Evolutionary conservation across 495 filamentous ascomycete species (phyloP), one percentile per base, ranked within the genome.

Genomic region (Trichoderma parareesei): DNA sequence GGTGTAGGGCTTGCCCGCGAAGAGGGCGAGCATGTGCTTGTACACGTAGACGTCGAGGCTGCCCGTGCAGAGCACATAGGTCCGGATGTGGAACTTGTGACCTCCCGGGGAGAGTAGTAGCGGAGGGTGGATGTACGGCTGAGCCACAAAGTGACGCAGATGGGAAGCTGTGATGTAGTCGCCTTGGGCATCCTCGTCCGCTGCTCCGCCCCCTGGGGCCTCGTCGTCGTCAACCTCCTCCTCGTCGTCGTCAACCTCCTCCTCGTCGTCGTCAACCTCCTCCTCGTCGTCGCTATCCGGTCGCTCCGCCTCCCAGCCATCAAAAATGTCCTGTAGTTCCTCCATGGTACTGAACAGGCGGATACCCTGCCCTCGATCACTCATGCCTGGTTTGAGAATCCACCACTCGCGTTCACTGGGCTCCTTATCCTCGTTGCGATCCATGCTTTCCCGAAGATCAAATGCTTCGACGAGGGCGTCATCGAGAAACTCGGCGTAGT

Each of bases 361-460:
- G 49, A 98, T 94, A 3, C 94, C 94, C 71, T 97, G 91, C 3
- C 93, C 94, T 5, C 93, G 84, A 71, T 98, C 94, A 75, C 91
- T 96, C 94, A 98, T 98, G 2, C 93, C 85, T 0, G 94, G 94
- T 72, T 98, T 98, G 48, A 98, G 75, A 67, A 98, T 97, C 94
- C 94, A 98, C 93, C 93, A 98, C 75, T 95, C 90, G 61, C 80
- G 81, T 69, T 90, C 82, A 0, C 76, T 70, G 2, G 75, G 71
- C 2, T 60, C 57, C 37, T 61, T 49, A 1, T 38, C 60, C 38
- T 75, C 79, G 69, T 96, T 96, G 57, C 76, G 82, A 44, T 81
- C 82, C 65, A 95, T 78, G 60, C 88, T 90, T 16, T 89, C 93
- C 20, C 85, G 81, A 33, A 98, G 76, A 70, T 97, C 94, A 65